phyloP scores from a whole-genome alignment of 2,329 filamentous ascomycete genomes.

The Shiraia bambusicola region DNA sequence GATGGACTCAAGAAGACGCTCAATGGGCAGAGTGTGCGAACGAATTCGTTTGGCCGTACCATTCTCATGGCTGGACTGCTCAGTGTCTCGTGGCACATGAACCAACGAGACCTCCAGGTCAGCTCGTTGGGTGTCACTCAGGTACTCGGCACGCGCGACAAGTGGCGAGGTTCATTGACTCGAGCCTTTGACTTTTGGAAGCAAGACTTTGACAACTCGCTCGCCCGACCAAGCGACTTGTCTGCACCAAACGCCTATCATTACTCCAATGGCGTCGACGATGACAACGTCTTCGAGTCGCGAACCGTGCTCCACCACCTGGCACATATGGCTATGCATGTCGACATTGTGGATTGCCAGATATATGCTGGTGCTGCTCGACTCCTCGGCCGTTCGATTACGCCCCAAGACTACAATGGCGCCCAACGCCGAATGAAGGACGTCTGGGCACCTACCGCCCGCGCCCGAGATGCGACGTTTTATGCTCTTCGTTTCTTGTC shows the following conservation, averaged over 20 bases:
- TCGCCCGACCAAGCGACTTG: conserved; percentile 58
- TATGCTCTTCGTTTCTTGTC: conserved; percentile 87
- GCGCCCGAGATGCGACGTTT: conserved; percentile 86
- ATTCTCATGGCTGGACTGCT: conserved; percentile 92
- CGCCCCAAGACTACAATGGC: conserved; percentile 74
- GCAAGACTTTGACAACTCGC: conserved; percentile 80
- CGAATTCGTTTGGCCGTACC: conserved; percentile 89
- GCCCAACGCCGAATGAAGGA: conserved; percentile 84
- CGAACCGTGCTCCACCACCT: conserved; percentile 88
- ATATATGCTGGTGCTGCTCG: conserved; percentile 88
- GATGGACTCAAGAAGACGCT: conserved; percentile 89
- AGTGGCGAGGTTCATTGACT: conserved; percentile 84
- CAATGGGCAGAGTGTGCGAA: conserved; percentile 80
- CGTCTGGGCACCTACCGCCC: conserved; percentile 83
- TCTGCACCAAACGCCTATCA: conserved; percentile 31
- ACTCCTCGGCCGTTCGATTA: conserved; percentile 82
- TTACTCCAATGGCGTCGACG: conserved; percentile 44
- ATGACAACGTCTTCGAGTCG: conserved; percentile 80
- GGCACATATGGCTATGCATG: conserved; percentile 97
- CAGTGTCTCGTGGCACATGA: conserved; percentile 97
- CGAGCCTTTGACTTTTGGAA: conserved; percentile 94
- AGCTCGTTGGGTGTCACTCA: conserved; percentile 79
- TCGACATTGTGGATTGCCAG: conserved; percentile 95
- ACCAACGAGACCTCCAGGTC: conserved; percentile 90
- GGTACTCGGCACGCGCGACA: conserved; percentile 81